Conservation (phyloP, 352 stramenopile species). For the Globisporangium yorkense region DNA sequence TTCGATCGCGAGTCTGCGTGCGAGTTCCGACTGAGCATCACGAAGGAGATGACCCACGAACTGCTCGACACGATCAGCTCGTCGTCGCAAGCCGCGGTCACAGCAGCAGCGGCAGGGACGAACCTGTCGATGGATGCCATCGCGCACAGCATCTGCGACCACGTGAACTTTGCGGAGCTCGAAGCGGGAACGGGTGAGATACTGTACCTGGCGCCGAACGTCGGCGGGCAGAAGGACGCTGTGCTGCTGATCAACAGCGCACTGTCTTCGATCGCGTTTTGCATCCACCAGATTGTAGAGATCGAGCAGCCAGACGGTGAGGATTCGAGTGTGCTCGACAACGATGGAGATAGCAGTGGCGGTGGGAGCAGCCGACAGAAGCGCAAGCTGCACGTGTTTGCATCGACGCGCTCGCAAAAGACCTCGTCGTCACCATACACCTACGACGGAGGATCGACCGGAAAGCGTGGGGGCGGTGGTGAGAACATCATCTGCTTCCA, state of each 20-base stretch:
- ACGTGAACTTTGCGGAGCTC: constrained; percentile 42
- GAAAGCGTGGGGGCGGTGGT: constrained; percentile 1
- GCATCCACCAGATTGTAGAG: constrained; percentile 33
- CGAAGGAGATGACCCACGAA: constrained; percentile 57
- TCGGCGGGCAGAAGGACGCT: constrained; percentile 13
- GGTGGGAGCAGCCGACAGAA: constrained; percentile 5
- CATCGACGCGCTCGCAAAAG: constrained; percentile 20
- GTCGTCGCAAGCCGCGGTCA: constrained; percentile 41
- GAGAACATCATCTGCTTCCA: constrained; percentile 28
- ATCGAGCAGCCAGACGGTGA: not conserved
- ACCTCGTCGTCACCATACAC: not conserved
- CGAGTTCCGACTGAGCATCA: constrained; percentile 49
- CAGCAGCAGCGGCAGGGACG: constrained; percentile 52
- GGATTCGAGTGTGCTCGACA: not conserved
- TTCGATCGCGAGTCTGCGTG: constrained; percentile 35
- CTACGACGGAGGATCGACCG: not conserved
- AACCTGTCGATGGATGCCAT: constrained; percentile 74
- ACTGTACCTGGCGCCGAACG: constrained; percentile 36
- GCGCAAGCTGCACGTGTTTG: constrained; percentile 29
- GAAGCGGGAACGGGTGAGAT: constrained; percentile 34
- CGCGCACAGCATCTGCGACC: constrained; percentile 49
- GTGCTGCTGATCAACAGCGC: constrained; percentile 20
- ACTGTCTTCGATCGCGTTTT: constrained; percentile 26
- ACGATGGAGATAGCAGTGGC: not conserved
- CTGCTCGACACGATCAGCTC: constrained; percentile 55